Evolutionary conservation across 371 early-diverging fungal species (phyloP).

Genomic region (Mucor racemosus): DNA sequence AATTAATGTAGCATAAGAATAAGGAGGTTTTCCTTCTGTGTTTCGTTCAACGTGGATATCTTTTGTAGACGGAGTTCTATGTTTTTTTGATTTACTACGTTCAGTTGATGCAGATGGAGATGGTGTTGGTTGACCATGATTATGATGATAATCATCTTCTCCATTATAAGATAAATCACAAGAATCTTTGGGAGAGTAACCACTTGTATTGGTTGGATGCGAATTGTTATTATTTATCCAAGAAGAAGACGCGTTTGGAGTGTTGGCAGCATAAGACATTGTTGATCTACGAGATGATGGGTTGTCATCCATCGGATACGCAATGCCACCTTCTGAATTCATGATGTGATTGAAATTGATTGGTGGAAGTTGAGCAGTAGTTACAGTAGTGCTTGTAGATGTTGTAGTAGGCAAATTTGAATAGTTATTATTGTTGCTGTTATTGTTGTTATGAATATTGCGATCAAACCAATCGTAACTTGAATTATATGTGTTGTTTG

Average conservation of each 20-base stretch:
- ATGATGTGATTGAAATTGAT: conserved; percentile 7
- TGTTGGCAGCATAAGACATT: neutral
- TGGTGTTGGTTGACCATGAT: conserved; percentile 30
- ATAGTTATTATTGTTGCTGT: conserved; percentile 11
- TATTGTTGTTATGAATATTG: conserved; percentile 11
- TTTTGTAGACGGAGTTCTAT: conserved; percentile 26
- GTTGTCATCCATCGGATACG: neutral
- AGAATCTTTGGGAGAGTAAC: conserved; percentile 26
- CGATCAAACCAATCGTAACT: conserved; percentile 25
- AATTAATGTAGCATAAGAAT: conserved; percentile 89
- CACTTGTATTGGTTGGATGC: neutral
- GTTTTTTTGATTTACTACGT: conserved; percentile 28
- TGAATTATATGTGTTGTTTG: conserved; percentile 21
- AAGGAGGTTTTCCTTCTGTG: conserved; percentile 72
- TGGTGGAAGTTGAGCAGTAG: conserved; percentile 21
- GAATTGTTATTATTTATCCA: conserved; percentile 9
- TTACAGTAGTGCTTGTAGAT: conserved; percentile 1
- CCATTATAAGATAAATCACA: conserved; percentile 29
- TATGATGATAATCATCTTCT: conserved; percentile 18
- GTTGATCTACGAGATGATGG: neutral
- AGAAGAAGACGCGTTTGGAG: conserved; percentile 10
- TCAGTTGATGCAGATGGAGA: conserved; percentile 35
- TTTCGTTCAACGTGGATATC: conserved; percentile 34
- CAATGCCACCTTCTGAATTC: neutral
- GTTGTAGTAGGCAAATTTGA: conserved; percentile 5